Base-by-base conservation (phyloP, 1,284 basidiomycete species). In the Coniophora puteana region DNA sequence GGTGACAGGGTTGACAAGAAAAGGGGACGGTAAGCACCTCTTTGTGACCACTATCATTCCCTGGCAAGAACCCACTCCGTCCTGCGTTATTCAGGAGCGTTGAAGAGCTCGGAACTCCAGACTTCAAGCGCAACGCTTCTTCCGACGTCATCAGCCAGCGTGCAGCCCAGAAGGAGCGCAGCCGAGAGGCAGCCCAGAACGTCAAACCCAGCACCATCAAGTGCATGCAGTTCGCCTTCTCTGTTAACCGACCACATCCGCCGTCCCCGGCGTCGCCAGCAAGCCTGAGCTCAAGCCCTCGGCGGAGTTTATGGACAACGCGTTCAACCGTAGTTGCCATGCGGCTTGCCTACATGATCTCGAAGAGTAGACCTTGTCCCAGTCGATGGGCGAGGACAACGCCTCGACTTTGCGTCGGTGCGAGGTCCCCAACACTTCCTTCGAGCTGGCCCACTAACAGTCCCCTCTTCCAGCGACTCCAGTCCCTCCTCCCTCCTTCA, bases 1-100 rank as follows among this genome's bases (percentile, higher is more conserved):
- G 76, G 87, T 50, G 87, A 89, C 69, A 89, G 87, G 63, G 71
- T 90, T 52, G 87, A 89, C 72, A 87, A 86, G 67, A 87, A 89
- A 67, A 89, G 89, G 66, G 87, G 86, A 57, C 67, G 85, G 86
- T 87, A 41, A 49, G 81, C 72, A 12, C 36, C 16, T 22, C 36
- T 44, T 31, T 40, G 38, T 44, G 13, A n/a, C 6, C 16, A 1
- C 24, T 57, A 54, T 63, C 59, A 64, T 65, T 27, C 49, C 59
- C 65, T n/a, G n/a, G n/a, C 67, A 48, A 61, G 41, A 21, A 38
- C 33, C 39, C 41, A 27, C 31, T 23, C 41, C 38, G 22, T 36
- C 23, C 39, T 45, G 27, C 14, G 21, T 21, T 40, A 39, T 17
- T 17, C 52, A 88, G 85, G 66, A 81, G 76, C 59, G 89, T 89